Base-by-base conservation (phyloP, 179 eudicot genomes). In the Silene vulgaris region DNA sequence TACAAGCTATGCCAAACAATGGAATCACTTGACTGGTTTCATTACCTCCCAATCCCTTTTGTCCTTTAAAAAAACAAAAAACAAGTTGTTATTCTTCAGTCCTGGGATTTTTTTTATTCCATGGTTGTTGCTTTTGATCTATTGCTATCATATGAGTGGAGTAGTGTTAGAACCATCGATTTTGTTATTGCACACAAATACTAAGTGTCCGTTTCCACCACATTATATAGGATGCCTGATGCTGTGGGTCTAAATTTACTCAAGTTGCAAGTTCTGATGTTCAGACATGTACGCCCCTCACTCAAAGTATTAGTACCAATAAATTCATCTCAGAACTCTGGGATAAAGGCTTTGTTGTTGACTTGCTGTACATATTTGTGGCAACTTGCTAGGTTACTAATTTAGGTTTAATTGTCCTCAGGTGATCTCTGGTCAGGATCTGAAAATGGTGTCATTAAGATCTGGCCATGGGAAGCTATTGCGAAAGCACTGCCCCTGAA, bases 361-460 rank as follows among this genome's bases (percentile, higher is more conserved):
- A 40, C 19, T 7, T 40, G 57, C 57, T 75, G 21, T 29, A 19
- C 54, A 17, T 64, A 37, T 66, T 50, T 74, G 64, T 74, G 28
- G 43, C 29, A 32, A 21, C 60, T 11, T 57, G 73, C 3, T 57
- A 19, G 16, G 74, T 29, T 71, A 65, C 75, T 74, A 64, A 62
- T 29, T 73, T 74, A 23, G 62, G 35, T 60, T 77, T 70, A 5
- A 26, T 77, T 77, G 61, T 61, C 45, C 77, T 37, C 87, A 94
- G 98, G 98, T 79, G 98, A 94, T 81, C 82, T 94, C 4, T 94
- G 98, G 98, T 89, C 97, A 54, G 98, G 96, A 54, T 82, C 91
- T 73, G 97, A 94, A 84, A 89, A 87, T 74, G 97, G 98, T 45
- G 75, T 80, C 29, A 81, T 94, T 64, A 89, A 75, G 89, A 87